Evolutionary conservation across 108 stramenopile species (phyloP), one percentile per base, ranked within the genome.

Genomic region (Poteriospumella lacustris): DNA sequence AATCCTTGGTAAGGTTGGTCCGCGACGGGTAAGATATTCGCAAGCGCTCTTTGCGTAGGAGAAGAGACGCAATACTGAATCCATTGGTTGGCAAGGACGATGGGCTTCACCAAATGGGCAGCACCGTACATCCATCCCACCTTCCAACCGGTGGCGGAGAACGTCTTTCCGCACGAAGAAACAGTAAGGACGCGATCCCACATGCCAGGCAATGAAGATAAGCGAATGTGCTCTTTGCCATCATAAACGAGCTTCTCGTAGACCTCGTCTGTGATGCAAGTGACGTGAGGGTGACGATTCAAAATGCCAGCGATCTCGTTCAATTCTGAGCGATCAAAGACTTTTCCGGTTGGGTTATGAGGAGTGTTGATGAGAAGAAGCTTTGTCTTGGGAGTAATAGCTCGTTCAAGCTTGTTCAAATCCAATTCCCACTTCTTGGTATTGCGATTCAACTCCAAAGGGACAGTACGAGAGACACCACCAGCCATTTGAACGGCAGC

Each of bases 131-230:
- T 89, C 95, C 96, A 99, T 5, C 97, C 97, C n/a, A 96, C 92
- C 85, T 97, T 92, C 97, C 97, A 99, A 2, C 97, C 97, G 0
- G 97, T 99, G 2, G 93, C 93, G 26, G 94, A 94, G 77, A 99
- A 99, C 1, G 97, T 97, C 80, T 99, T 99, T 1, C 97, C 97
- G 0, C 95, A 94, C n/a, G 94, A 95, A 5, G 93, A 96, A 19
- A 99, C 90, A 0, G 96, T 97, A 19, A 99, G 82, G 24, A 90
- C 91, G 29, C 93, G 80, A 67, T 94, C 92, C 91, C 90, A 92
- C 94, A 94, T 94, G 28, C 87, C 91, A 1, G 90, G 91, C 3
- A 94, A 60, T 0, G 92, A 89, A 3, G 91, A 88, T 78, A 94
- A 90, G 76, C 91, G 39, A 1, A 91, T 80, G 83, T 96, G 95